Base-by-base conservation (phyloP, 2,329 filamentous ascomycete genomes). In the Arachnopeziza araneosa region DNA sequence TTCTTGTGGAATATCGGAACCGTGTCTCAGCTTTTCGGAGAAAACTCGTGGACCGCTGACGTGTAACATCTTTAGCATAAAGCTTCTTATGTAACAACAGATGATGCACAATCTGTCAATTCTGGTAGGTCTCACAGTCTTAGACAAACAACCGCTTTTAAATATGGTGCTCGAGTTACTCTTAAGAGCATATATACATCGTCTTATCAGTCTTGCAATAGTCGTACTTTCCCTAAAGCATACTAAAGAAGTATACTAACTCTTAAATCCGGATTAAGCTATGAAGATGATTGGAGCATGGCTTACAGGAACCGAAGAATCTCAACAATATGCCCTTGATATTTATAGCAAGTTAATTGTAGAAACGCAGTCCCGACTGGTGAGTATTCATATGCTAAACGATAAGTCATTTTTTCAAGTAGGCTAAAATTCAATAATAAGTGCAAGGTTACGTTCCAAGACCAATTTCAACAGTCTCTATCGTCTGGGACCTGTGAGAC, bases 251-350 rank as follows among this genome's bases (percentile, higher is more conserved):
- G 26, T 30, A 30, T 5, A 30, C 26, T 30, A 30, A 30, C 26
- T 5, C 9, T n/a, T 14, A 6, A 14, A 5, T 50, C 6, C 14
- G 5, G 22, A 50, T 22, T 50, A n/a, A 0, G 72, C 74, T 0
- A 70, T 76, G 12, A 67, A 70, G 17, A 76, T 78, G 69, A 73
- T 78, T 36, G 75, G 75, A 1, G 71, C 72, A 2, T 78, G 76
- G 75, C 56, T 77, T 1, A 64, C 69, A 19, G 68, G 67, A 9
- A 73, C 68, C 0, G 57, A 64, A 12, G 67, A 63, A 14, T 65
- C 70, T 22, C 69, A 64, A 48, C 63, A 70, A 2, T 61, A 67
- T 50, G 69, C 70, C 2, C 55, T 74, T 19, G 62, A 67, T n/a
- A 64, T 74, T 5, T 74, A 78, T 54, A 60, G 66, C 5, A 59